A percentile compares a stretch with the other conserved stretches of the same genome.
Evolutionary conservation across 2,329 filamentous ascomycete species (phyloP).

Genomic region (Alternaria sp.): DNA sequence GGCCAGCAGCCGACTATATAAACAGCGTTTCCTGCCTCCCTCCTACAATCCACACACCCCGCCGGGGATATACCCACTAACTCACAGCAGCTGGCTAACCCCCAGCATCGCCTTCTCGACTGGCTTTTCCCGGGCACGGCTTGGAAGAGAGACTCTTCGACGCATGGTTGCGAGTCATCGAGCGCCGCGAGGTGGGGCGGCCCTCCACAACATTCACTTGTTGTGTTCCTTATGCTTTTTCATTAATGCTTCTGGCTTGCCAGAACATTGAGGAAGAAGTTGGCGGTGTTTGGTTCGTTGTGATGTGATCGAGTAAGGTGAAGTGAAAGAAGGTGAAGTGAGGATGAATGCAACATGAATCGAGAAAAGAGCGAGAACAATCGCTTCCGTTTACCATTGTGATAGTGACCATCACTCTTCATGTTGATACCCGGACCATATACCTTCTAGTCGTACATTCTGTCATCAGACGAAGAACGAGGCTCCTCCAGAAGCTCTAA

Average conservation of each 20-base stretch:
- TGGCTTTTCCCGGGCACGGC: not conserved
- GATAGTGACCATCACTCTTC: not conserved
- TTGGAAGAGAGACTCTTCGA: constrained; percentile 1
- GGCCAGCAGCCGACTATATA: not conserved
- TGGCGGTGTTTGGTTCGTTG: not conserved
- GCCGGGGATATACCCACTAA: not conserved
- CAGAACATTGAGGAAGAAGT: constrained; percentile 9
- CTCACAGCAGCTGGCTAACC: not conserved
- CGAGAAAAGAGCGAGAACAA: not conserved
- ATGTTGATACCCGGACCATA: not conserved
- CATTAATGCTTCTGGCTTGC: constrained; percentile 7
- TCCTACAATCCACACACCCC: not conserved
- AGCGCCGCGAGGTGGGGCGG: constrained; percentile 2
- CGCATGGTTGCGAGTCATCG: constrained; percentile 8
- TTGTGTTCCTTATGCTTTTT: constrained; percentile 6
- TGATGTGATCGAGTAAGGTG: not conserved
- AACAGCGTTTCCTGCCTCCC: not conserved
- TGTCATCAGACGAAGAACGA: not conserved
- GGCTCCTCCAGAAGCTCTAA: not conserved
- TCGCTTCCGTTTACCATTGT: not conserved
- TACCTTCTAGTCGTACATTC: not conserved
- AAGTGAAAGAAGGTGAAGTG: not conserved
- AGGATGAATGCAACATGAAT: not conserved
- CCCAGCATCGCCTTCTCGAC: not conserved
- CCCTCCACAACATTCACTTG: not conserved